Base-by-base conservation (phyloP, 768 basidiomycete genomes). In the Boletus rubroflammeus region DNA sequence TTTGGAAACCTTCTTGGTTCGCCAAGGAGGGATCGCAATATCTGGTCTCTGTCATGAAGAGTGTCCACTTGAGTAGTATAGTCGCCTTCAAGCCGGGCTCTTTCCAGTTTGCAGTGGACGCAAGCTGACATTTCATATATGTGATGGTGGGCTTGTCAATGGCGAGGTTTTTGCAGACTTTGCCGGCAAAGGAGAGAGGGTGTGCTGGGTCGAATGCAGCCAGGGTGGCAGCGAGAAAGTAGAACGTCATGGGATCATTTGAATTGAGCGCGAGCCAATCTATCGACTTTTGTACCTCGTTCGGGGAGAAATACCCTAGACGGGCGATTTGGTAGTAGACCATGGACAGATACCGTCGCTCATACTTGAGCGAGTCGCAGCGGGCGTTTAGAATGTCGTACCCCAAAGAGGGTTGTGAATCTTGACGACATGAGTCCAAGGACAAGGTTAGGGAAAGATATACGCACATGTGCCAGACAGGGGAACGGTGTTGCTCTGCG, bases 11-110 rank as follows among this genome's bases (percentile, higher is more conserved):
- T 6, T 75, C 76, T 31, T 77, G 75, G 60, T 81, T 77, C 60
- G 88, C 86, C 35, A 93, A 69, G 5, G 78, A 76, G 2, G 82
- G 73, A 60, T 90, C 83, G 19, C 81, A 79, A 65, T 87, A 84
- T 25, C 91, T 78, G 6, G 83, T 79, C 58, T 90, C 85, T 1
- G 90, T 85, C 59, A 93, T 75, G 68, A 92, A 91, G 54, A 95
- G 76, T 0, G 92, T 88, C 91, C 92, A 95, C 64, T 91, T 90
- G 36, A 97, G 77, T 17, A 88, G 71, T 6, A 94, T 64, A 2
- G 80, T 77, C 0, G 90, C 85, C 63, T 86, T 89, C 15, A 96
- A 71, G 2, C 84, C 83, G 1, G 77, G 72, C n/a, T 87, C 84
- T 51, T 78, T 85, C 90, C 91, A 93, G 15, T 77, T 71, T 2